A percentile compares a stretch with the other conserved stretches of the same genome.
phyloP scores from a whole-genome alignment of 228 moss, liverwort and hornwort species.

The Sphagnum fallax region DNA sequence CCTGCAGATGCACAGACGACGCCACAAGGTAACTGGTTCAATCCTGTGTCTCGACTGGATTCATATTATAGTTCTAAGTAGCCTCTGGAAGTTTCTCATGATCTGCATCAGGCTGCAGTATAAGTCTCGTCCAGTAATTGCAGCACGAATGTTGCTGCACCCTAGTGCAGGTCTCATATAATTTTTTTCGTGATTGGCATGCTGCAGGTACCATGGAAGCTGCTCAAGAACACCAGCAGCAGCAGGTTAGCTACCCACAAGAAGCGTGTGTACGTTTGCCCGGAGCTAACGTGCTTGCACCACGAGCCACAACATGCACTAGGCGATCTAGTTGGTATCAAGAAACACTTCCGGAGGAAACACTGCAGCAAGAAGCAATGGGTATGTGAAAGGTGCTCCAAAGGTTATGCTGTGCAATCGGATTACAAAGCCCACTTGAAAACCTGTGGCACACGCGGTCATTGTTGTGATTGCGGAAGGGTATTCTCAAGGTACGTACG shows the following conservation, averaged over 20 bases:
- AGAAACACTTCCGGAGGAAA: slow-evolving; percentile 69
- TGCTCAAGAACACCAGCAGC: slow-evolving; percentile 33
- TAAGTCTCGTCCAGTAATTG: too few relatives aligned
- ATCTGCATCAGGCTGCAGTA: too few relatives aligned
- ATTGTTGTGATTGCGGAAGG: slow-evolving; percentile 74
- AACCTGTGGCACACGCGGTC: slow-evolving; percentile 73
- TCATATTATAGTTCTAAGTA: too few relatives aligned
- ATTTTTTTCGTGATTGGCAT: too few relatives aligned
- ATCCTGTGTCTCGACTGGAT: too few relatives aligned
- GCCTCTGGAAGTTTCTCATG: too few relatives aligned
- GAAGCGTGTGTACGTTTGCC: slow-evolving; percentile 72
- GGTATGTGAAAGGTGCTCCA: slow-evolving; percentile 68
- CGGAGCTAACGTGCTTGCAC: slow-evolving; percentile 67
- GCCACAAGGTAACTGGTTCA: slow-evolving; percentile 41
- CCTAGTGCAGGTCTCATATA: too few relatives aligned
- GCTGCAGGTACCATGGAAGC: slow-evolving; percentile 73
- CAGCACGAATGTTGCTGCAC: too few relatives aligned
- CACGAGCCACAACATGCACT: slow-evolving; percentile 69
- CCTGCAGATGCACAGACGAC: slow-evolving; percentile 78
- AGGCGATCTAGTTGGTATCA: slow-evolving; percentile 71
- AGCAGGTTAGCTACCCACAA: slow-evolving; percentile 25
- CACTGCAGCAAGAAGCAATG: slow-evolving; percentile 76
- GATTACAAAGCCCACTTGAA: slow-evolving; percentile 78
- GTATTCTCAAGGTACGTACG: slow-evolving; percentile 55
- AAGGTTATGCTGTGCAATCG: slow-evolving; percentile 71